Base-by-base conservation (phyloP, 1,284 basidiomycete genomes). In the Butyriboletus appendiculatus region DNA sequence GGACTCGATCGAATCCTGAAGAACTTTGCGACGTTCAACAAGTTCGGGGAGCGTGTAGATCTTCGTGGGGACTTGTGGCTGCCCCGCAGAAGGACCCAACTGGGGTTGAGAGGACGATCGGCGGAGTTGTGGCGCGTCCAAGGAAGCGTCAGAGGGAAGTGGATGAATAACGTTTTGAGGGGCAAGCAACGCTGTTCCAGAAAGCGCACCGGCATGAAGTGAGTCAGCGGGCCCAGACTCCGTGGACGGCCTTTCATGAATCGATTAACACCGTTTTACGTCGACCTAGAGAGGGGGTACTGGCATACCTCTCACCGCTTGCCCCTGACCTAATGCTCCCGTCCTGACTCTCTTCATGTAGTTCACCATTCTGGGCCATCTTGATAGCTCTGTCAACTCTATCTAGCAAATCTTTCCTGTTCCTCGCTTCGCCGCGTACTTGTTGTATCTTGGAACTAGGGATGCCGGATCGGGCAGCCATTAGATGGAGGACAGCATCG, bases 391-490 rank as follows among this genome's bases (percentile, higher is more conserved):
- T 70, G 40, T 68, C 67, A 16, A 70, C 57, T 48, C 56, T 67
- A 52, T 70, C 62, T 47, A 71, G 52, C 45, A 70, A 52, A 57
- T 71, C 66, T 33, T 70, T 68, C 45, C 69, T 70, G 55, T 51
- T 65, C 60, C 62, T 68, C 41, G 69, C 66, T 61, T 68, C 68
- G 10, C 55, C 58, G 26, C 66, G 67, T 22, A 71, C 67, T 48
- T 70, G 62, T 39, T 70, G 68, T 38, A 70, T 69, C 42, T 62
- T 70, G 51, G 68, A 65, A 53, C 46, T 69, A 5, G 69, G 62
- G 32, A 68, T 68, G 34, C 67, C 66, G 16, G 69, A 71, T 70
- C 69, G 57, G 50, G 69, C 66, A 41, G 66, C 66, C 66, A 68
- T 58, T 6, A 68, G 52, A 45, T 65, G 58, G 24, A 70, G 66